Evolutionary conservation across 306 rosid species (phyloP), one percentile per base, ranked within the genome.

Genomic region (Arachis hypogaea): DNA sequence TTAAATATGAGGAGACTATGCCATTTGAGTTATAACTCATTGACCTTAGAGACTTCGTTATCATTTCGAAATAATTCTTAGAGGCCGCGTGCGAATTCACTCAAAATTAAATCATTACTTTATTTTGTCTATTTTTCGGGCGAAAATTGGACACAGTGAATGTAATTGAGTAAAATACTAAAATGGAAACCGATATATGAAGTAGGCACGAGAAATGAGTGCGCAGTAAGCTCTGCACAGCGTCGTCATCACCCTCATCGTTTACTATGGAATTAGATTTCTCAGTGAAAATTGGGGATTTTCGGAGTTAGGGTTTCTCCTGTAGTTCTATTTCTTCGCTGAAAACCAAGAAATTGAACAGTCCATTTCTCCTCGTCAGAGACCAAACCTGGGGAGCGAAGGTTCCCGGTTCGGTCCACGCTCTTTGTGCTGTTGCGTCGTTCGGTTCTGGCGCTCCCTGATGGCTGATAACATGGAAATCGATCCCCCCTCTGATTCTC

Each of bases 381-480:
- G 58, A 71, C 58, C 75, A 85, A 90, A 81, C 74, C 97, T 90
- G 90, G 92, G 92, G 82, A 89, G 88, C 74, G 79, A 66, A 66
- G 59, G 67, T 80, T 77, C 82, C 78, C 75, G 86, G 57, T 71
- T 81, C 59, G 59, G 85, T 74, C 69, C 74, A 69, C 82, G 82
- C 77, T 94, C 87, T 71, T 79, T 85, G 69, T 63, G 85, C 69
- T 85, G 87, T 83, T 88, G 79, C 82, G 46, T 86, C 71, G 62
- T 69, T 78, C 83, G 92, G 36, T 82, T 77, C 75, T 85, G 83
- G 78, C 85, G 87, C 77, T 80, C 80, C 52, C 38, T 73, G 61
- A 73, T 85, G 85, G 88, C 78, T 9, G 88, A 85, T 11, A 76
- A 80, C 54, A 92, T 92, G 98, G 96, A 92, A 45, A 78, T 87